Evolutionary conservation across 129 eudicot species (phyloP).

Genomic region (Dittrichia graveolens): DNA sequence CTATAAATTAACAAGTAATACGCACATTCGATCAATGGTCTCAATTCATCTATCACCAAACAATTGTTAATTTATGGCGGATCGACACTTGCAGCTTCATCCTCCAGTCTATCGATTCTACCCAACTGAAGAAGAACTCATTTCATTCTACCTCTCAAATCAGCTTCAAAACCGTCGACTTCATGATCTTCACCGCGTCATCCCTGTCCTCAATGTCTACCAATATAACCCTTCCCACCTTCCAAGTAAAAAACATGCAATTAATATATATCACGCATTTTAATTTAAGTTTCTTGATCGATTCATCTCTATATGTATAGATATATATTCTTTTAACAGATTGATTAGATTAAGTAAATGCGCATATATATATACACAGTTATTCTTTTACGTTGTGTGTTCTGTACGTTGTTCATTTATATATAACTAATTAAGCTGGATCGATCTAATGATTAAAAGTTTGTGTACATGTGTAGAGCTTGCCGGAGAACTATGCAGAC

Average conservation of each 20-base stretch:
- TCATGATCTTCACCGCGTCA: slow-evolving; percentile 44
- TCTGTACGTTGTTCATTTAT: too few species aligned
- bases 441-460: not conserved
- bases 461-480: slow-evolving; percentile 30
- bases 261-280: not conserved
- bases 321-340: too few species aligned
- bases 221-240: slow-evolving; percentile 56
- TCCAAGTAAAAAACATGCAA: slow-evolving; percentile 42
- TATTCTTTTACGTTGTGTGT: too few species aligned
- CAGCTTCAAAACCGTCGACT: slow-evolving; percentile 42
- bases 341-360: too few species aligned
- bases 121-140: slow-evolving; percentile 85
- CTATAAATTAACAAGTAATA: slow-evolving; percentile 24
- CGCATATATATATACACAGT: too few species aligned
- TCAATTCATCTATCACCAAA: not conserved
- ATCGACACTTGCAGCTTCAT: not conserved
- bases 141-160: slow-evolving; percentile 59
- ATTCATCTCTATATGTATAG: too few species aligned
- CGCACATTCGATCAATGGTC: not conserved
- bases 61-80: too few species aligned
- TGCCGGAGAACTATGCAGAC: slow-evolving; percentile 57
- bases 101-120: slow-evolving; percentile 49
- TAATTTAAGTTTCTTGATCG: not conserved
- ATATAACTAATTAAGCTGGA: too few species aligned
- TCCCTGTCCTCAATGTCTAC: slow-evolving; percentile 65